Conservation (phyloP, 257 asterid species). For the Thymus mandschuricus region DNA sequence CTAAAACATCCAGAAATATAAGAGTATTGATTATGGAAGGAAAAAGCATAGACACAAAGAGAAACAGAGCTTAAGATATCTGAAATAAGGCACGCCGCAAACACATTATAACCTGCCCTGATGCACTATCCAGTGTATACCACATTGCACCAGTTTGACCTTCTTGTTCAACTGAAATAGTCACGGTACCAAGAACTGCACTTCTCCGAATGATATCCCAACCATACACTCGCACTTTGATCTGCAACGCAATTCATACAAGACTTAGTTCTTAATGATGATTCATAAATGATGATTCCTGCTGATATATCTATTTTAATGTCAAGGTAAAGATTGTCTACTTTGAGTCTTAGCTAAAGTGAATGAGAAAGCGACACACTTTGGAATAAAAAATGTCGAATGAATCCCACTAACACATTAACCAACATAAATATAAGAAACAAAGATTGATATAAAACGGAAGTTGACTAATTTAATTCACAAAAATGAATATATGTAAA, state of each 20-base stretch:
- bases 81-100: conserved; percentile 17
- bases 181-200: conserved; percentile 85
- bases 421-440: conserved; percentile 4
- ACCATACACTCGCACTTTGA: conserved; percentile 76
- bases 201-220: conserved; percentile 94
- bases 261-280: conserved; percentile 24
- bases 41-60: conserved; percentile 7
- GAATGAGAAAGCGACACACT: conserved; percentile 7
- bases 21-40: conserved; percentile 18
- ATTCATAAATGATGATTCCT: not conserved
- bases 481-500: conserved; percentile 1
- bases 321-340: conserved; percentile 6
- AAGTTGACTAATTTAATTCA: conserved; percentile 14
- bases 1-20: conserved; percentile 46
- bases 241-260: conserved; percentile 55
- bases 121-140: conserved; percentile 75
- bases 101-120: conserved; percentile 74
- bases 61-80: conserved; percentile 19
- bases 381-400: conserved; percentile 4
- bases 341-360: not conserved
- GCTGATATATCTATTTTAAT: not conserved
- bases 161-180: conserved; percentile 66
- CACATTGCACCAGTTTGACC: conserved; percentile 82
- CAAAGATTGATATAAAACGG: conserved; percentile 3
- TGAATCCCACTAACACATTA: conserved; percentile 3